Conservation (phyloP, 192 early-diverging fungal genomes). For the Podochytrium sp. region DNA sequence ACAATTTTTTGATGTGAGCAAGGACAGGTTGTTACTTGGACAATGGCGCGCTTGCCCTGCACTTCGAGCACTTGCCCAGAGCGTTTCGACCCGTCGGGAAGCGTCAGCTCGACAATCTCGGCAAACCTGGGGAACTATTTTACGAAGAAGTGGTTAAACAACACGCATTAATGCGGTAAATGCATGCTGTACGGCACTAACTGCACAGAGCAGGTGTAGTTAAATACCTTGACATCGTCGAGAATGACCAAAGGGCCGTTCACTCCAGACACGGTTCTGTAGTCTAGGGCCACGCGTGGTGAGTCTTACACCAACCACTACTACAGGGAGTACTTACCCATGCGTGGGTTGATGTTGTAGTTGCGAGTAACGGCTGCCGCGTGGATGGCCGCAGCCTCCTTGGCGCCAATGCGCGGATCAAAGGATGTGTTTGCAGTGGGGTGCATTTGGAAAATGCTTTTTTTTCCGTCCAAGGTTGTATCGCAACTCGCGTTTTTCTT, state of each 20-base stretch:
- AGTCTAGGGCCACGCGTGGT: slow-evolving; percentile 64
- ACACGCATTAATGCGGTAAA: too few relatives aligned
- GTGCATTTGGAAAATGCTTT: too few relatives aligned
- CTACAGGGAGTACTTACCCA: slow-evolving; percentile 61
- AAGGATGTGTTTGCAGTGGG: slow-evolving; percentile 1
- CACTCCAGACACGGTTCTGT: slow-evolving; percentile 95
- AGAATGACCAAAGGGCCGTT: slow-evolving; percentile 98
- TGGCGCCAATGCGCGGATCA: slow-evolving; percentile 28
- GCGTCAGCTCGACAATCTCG: slow-evolving; percentile 95
- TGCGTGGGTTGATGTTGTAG: slow-evolving; percentile 81
- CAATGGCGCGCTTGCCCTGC: slow-evolving; percentile 92
- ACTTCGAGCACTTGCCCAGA: slow-evolving; percentile 98
- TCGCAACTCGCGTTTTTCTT: not conserved
- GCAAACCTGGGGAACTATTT: slow-evolving; percentile 91
- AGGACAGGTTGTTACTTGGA: slow-evolving; percentile 68
- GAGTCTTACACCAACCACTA: not conserved
- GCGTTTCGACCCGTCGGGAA: slow-evolving; percentile 94
- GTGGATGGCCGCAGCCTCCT: slow-evolving; percentile 80
- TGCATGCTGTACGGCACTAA: not conserved
- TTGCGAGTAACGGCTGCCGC: slow-evolving; percentile 87
- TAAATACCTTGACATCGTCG: slow-evolving; percentile 97
- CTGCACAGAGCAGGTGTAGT: not conserved
- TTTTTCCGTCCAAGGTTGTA: not conserved
- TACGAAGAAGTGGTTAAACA: not conserved
- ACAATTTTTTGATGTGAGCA: too few relatives aligned